phyloP scores from a whole-genome alignment of 192 early-diverging fungal genomes.

The Linnemannia schmuckeri region DNA sequence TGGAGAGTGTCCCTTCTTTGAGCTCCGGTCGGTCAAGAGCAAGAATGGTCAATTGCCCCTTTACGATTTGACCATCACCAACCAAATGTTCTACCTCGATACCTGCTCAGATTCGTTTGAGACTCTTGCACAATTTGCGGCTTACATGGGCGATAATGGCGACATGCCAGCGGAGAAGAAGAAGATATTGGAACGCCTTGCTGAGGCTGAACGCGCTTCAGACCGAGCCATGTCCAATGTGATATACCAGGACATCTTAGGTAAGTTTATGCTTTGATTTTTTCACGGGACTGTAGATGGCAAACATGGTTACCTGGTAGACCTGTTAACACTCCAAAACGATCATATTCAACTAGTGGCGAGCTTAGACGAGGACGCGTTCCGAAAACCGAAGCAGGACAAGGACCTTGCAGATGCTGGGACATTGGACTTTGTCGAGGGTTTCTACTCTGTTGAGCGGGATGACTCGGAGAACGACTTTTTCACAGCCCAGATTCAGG shows the following conservation, averaged over 20 bases:
- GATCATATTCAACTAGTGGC: slow-evolving; percentile 39
- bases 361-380: slow-evolving; percentile 69
- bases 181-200: slow-evolving; percentile 29
- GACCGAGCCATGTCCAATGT: slow-evolving; percentile 49
- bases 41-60: slow-evolving; percentile 41
- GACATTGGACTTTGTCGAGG: slow-evolving; percentile 63
- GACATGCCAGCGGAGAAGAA: slow-evolving; percentile 52
- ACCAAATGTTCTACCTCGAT: slow-evolving; percentile 72
- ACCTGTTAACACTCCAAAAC: background rate
- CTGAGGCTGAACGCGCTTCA: slow-evolving; percentile 35
- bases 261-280: slow-evolving; percentile 12
- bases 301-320: background rate
- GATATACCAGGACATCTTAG: slow-evolving; percentile 48
- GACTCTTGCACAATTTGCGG: slow-evolving; percentile 64
- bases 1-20: slow-evolving; percentile 50
- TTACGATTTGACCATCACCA: slow-evolving; percentile 67
- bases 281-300: too few relatives aligned
- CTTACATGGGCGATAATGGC: slow-evolving; percentile 58
- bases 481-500: slow-evolving; percentile 35
- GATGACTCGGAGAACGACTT: slow-evolving; percentile 39
- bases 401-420: slow-evolving; percentile 21
- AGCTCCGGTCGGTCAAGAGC: slow-evolving; percentile 46
- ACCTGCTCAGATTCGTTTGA: slow-evolving; percentile 78
- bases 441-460: slow-evolving; percentile 56
- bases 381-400: slow-evolving; percentile 38